Conservation (phyloP, 106 monocot genomes). For the Dioscorea zingiberensis region DNA sequence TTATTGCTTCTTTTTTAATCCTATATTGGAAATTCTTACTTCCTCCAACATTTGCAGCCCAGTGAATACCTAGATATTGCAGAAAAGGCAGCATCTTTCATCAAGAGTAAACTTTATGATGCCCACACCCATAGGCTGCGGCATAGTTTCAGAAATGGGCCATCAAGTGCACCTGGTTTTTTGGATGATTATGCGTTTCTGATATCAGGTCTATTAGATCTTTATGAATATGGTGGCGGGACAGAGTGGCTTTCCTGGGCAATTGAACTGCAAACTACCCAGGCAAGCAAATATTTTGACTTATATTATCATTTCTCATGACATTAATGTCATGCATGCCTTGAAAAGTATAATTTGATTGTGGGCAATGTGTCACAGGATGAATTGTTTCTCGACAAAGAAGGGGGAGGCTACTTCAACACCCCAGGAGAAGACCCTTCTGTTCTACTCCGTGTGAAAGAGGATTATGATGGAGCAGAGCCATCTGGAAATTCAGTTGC, state of each 20-base stretch:
- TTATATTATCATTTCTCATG: too few relatives aligned
- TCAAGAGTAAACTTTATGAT: slow-evolving; percentile 63
- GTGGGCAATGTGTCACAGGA: slow-evolving; percentile 36
- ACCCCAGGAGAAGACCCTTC: slow-evolving; percentile 90
- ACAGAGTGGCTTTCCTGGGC: slow-evolving; percentile 78
- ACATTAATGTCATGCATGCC: too few relatives aligned
- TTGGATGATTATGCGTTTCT: slow-evolving; percentile 96
- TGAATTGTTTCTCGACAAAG: slow-evolving; percentile 75
- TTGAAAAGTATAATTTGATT: background rate
- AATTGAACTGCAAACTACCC: slow-evolving; percentile 71
- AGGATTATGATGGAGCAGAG: slow-evolving; percentile 96
- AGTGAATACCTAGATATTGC: slow-evolving; percentile 67
- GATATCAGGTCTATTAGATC: slow-evolving; percentile 84
- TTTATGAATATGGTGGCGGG: slow-evolving; percentile 78
- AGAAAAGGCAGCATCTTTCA: slow-evolving; percentile 72
- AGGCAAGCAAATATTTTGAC: slow-evolving; percentile 31
- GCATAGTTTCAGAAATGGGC: slow-evolving; percentile 87
- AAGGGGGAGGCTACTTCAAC: slow-evolving; percentile 91
- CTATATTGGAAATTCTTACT: too few relatives aligned
- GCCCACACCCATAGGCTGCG: slow-evolving; percentile 36
- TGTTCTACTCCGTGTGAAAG: slow-evolving; percentile 77
- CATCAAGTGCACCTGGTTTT: slow-evolving; percentile 96
- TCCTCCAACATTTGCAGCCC: slow-evolving; percentile 39
- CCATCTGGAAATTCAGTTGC: slow-evolving; percentile 93
- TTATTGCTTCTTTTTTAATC: too few relatives aligned